phyloP scores from a whole-genome alignment of 345 rosid genomes.

The Sapria himalayana region DNA sequence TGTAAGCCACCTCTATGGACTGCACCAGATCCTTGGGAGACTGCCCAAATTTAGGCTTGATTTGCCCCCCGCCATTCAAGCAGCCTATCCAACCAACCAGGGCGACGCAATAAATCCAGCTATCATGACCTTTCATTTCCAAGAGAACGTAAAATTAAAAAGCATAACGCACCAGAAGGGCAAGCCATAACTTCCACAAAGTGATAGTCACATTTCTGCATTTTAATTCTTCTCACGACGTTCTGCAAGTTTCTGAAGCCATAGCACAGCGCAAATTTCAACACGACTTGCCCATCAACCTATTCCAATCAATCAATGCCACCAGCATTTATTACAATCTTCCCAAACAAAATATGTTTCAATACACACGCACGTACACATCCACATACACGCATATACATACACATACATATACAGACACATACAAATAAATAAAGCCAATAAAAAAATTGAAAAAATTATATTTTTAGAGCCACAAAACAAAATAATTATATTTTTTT shows the following conservation, averaged over 20 bases:
- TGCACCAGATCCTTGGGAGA: slow-evolving; percentile 59
- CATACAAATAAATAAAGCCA: neutral
- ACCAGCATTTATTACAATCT: no score
- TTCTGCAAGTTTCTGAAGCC: slow-evolving; percentile 94
- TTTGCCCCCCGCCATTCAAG: slow-evolving; percentile 88
- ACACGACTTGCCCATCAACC: slow-evolving; percentile 56
- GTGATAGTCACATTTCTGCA: slow-evolving; percentile 57
- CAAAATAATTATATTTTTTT: no score
- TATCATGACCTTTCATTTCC: neutral
- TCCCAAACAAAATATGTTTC: slow-evolving; percentile 5
- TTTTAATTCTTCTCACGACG: slow-evolving; percentile 63
- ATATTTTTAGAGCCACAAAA: slow-evolving; percentile 61
- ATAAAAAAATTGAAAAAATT: slow-evolving; percentile 9
- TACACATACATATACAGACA: neutral
- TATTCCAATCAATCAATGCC: slow-evolving; percentile 12
- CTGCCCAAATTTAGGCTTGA: slow-evolving; percentile 70
- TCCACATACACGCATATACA: neutral
- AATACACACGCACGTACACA: neutral
- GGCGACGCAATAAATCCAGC: neutral
- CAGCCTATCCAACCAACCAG: slow-evolving; percentile 31
- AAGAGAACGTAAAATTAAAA: neutral
- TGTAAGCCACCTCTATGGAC: slow-evolving; percentile 37
- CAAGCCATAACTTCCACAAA: slow-evolving; percentile 98
- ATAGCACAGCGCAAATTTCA: slow-evolving; percentile 73
- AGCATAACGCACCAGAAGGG: slow-evolving; percentile 47